A percentile compares a stretch with the other conserved stretches of the same genome.
Evolutionary conservation across 2,329 filamentous ascomycete species (phyloP).

Genomic region (Aspergillus fructus): DNA sequence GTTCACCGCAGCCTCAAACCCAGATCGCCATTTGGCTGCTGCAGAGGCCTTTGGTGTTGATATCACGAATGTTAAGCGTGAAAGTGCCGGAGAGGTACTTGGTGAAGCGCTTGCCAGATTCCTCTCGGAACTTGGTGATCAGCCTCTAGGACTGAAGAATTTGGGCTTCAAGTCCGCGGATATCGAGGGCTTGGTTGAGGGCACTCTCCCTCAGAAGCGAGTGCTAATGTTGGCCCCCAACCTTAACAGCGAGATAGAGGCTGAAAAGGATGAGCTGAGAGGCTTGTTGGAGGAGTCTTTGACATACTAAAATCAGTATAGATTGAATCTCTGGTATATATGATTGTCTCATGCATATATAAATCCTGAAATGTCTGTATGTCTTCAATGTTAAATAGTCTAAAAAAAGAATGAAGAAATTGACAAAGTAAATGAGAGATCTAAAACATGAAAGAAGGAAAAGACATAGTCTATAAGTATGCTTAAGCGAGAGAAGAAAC

Average conservation of each 20-base stretch:
- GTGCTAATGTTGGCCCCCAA: conserved; percentile 91
- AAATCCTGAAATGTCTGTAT: background rate
- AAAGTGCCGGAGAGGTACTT: conserved; percentile 85
- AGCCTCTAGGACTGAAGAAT: conserved; percentile 80
- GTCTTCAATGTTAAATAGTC: background rate
- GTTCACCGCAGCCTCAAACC: conserved; percentile 89
- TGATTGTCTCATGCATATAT: background rate
- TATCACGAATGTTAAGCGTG: conserved; percentile 79
- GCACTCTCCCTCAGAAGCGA: conserved; percentile 86
- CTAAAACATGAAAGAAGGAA: background rate
- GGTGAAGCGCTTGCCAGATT: conserved; percentile 81
- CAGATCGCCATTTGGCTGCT: conserved; percentile 83
- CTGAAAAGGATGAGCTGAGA: conserved; percentile 71
- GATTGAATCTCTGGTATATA: background rate
- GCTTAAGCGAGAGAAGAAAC: background rate
- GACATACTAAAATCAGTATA: conserved; percentile 44
- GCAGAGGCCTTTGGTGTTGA: conserved; percentile 92
- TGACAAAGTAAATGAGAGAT: background rate
- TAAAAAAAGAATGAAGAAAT: background rate
- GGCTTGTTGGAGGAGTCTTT: conserved; percentile 65
- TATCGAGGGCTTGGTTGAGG: conserved; percentile 83
- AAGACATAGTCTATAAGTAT: background rate
- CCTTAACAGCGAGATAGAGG: conserved; percentile 66
- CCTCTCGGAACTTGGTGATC: conserved; percentile 78
- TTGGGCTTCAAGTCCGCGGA: conserved; percentile 76